Conservation (phyloP, 2,329 filamentous ascomycete genomes). For the Aureobasidium sp. region DNA sequence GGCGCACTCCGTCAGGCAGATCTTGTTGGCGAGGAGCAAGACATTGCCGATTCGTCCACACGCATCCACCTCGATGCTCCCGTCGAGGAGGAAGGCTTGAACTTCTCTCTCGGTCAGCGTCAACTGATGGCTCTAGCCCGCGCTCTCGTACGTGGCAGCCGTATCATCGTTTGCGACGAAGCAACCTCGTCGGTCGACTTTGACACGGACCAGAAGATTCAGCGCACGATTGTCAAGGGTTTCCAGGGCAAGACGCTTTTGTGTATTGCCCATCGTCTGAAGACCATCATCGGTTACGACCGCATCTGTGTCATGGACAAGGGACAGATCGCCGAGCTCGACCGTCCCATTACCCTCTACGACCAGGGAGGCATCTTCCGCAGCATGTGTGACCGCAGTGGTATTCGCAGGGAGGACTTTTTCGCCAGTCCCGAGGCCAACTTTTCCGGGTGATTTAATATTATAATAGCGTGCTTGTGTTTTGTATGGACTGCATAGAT, state of each 20-base stretch:
- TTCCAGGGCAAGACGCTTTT: constrained; percentile 83
- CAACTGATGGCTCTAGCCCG: constrained; percentile 92
- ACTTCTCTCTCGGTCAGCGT: constrained; percentile 89
- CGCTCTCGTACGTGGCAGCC: constrained; percentile 75
- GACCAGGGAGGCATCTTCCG: constrained; percentile 69
- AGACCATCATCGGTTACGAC: constrained; percentile 84
- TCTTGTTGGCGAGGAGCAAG: constrained; percentile 48
- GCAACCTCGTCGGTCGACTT: constrained; percentile 90
- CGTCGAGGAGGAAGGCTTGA: constrained; percentile 90
- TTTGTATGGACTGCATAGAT: not conserved
- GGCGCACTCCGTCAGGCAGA: constrained; percentile 67
- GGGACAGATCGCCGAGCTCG: constrained; percentile 79
- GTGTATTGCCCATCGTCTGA: constrained; percentile 85
- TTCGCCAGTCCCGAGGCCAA: constrained; percentile 9
- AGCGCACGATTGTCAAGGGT: constrained; percentile 72
- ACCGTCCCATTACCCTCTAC: constrained; percentile 65
- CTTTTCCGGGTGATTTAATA: not conserved
- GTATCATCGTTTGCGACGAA: constrained; percentile 95
- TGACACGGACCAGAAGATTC: constrained; percentile 94
- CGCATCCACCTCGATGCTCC: constrained; percentile 73
- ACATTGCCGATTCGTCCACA: constrained; percentile 32
- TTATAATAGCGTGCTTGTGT: not conserved
- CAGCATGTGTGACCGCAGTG: constrained; percentile 81
- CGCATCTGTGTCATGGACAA: constrained; percentile 95
- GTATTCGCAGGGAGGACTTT: constrained; percentile 53